Evolutionary conservation across 768 basidiomycete genomes (phyloP), one percentile per base, ranked within the genome.

Genomic region (Lactarius quietus): DNA sequence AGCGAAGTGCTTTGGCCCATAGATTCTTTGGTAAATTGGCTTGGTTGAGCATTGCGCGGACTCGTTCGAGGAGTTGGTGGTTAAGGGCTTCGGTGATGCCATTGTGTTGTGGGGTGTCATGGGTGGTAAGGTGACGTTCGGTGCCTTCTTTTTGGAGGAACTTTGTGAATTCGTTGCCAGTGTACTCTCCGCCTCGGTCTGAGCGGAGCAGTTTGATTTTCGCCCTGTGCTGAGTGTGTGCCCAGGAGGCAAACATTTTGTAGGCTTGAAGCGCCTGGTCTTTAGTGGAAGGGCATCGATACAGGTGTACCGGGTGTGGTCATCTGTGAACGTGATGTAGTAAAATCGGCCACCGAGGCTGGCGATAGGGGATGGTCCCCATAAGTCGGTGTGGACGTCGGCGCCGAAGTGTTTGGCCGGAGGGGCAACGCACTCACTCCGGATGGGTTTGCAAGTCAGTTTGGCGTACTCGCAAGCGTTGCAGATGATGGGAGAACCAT

Each of bases 401-500:
- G 14, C 58, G 0, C 63, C 63, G 17, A 64, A 64, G 3, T 1
- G 12, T 5, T 26, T 10, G 1, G 58, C 58, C 3, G 0, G 18
- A 1, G 35, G 29, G 0, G 35, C 28, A 7, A 15, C 3, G 1
- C 51, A 15, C 20, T 52, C 56, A 6, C 43, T 59, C 1, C 18
- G 1, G 3, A 64, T 58, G 1, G 28, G 2, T 20, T 43, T 58
- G 26, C 57, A n/a, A 20, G 41, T 38, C 2, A 33, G 0, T 10
- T 38, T 31, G 6, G 57, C 57, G 26, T 58, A 58, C 5, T 26
- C 14, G n/a, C 57, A 58, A 1, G 57, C 76, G n/a, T 81, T 73
- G 66, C 83, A 84, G 39, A 75, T 43, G 73, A 55, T 17, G 1
- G 78, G 41, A 5, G 1, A 23, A 0, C 23, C 12, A 8, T 38